Evolutionary conservation across 1,139 yeast genomes (phyloP).

Genomic region (Starmera stellimalicola): DNA sequence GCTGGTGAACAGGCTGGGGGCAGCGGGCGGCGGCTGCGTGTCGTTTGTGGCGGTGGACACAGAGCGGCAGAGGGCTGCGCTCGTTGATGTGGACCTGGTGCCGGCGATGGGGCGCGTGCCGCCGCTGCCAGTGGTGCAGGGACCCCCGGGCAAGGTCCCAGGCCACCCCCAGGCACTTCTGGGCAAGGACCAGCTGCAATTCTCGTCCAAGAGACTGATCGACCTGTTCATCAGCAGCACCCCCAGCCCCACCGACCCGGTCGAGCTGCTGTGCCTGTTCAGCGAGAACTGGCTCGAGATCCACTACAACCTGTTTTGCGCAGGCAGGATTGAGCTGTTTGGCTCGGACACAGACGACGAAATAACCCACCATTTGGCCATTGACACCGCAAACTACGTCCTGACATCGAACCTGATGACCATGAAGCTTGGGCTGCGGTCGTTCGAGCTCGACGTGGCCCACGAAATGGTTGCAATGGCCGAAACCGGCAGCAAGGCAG

Average conservation of each 20-base stretch:
- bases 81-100: slow-evolving; percentile 18
- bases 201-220: slow-evolving; percentile 19
- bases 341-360: too few species aligned
- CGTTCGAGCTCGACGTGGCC: slow-evolving; percentile 11
- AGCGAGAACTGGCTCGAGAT: slow-evolving; percentile 18
- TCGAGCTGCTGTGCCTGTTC: slow-evolving; percentile 25
- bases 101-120: slow-evolving; percentile 28
- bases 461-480: too few species aligned
- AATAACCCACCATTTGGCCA: slow-evolving; percentile 13
- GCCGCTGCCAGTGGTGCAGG: slow-evolving; percentile 18
- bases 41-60: too few species aligned
- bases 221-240: slow-evolving; percentile 21
- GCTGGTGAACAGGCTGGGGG: slow-evolving; percentile 19
- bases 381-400: slow-evolving; percentile 14
- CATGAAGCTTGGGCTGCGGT: slow-evolving; percentile 12
- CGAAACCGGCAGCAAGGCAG: too few species aligned
- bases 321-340: too few species aligned
- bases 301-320: too few species aligned
- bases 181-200: slow-evolving; percentile 9
- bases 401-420: slow-evolving; percentile 14
- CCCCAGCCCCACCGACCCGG: too few species aligned
- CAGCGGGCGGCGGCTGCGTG: neutral
- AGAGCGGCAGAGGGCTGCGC: too few species aligned
- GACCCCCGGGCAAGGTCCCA: neutral
- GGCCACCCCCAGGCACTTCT: slow-evolving; percentile 10